Percentiles rank a stretch among this genome's conserved stretches.
Evolutionary conservation across 2,329 filamentous ascomycete genomes (phyloP).

Genomic region (Fusarium pseudograminearum): DNA sequence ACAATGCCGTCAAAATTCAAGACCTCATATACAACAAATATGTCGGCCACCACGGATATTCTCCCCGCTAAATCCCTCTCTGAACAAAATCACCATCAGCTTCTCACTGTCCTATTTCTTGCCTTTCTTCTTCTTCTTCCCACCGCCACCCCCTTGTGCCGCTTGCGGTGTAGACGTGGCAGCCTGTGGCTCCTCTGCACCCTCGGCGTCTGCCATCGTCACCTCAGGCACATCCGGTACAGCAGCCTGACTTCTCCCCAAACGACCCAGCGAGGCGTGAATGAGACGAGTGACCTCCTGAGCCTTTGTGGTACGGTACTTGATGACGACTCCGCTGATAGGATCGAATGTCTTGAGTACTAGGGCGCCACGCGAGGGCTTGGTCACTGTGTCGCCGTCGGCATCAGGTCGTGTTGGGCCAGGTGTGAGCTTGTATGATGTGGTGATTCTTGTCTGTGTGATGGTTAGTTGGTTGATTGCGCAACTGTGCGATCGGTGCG

Average conservation of each 20-base stretch:
- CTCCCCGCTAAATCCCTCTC: background rate
- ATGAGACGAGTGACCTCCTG: slow-evolving; percentile 90
- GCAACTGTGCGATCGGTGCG: background rate
- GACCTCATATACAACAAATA: background rate
- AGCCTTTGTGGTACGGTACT: slow-evolving; percentile 91
- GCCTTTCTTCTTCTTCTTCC: slow-evolving; percentile 69
- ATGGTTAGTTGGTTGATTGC: slow-evolving; percentile 22
- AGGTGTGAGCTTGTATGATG: slow-evolving; percentile 83
- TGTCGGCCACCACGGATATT: background rate
- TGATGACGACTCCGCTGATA: slow-evolving; percentile 81
- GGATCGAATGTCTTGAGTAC: slow-evolving; percentile 93
- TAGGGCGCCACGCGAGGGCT: slow-evolving; percentile 75
- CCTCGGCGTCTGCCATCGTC: slow-evolving; percentile 56
- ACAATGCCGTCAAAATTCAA: background rate
- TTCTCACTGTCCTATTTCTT: slow-evolving; percentile 60
- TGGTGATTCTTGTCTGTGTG: slow-evolving; percentile 85
- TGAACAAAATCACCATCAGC: background rate
- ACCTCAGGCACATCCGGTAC: slow-evolving; percentile 60
- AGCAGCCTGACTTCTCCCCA: slow-evolving; percentile 77
- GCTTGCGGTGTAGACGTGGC: slow-evolving; percentile 46
- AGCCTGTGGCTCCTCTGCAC: slow-evolving; percentile 41
- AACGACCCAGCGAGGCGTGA: slow-evolving; percentile 73
- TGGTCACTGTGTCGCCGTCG: slow-evolving; percentile 50
- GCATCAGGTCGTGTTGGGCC: slow-evolving; percentile 44
- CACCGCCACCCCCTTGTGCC: slow-evolving; percentile 53